phyloP scores from a whole-genome alignment of 495 filamentous ascomycete species.

The Neurospora sp. region DNA sequence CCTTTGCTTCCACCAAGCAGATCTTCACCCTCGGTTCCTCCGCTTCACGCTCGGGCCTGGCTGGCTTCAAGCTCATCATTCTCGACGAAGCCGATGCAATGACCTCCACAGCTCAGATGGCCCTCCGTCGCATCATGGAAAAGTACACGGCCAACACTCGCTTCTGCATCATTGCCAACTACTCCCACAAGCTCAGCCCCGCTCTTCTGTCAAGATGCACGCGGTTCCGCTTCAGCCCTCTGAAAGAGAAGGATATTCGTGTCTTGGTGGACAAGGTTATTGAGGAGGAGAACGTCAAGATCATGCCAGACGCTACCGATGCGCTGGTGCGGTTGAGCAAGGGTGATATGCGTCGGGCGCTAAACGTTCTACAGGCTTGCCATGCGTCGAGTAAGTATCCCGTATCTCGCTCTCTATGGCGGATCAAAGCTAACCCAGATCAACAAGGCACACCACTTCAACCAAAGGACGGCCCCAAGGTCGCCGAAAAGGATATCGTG shows the following conservation, averaged over 20 bases:
- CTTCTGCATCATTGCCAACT: constrained; percentile 98
- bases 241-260: constrained; percentile 80
- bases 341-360: constrained; percentile 89
- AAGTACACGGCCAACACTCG: constrained; percentile 97
- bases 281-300: constrained; percentile 75
- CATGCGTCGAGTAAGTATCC: constrained; percentile 66
- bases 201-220: constrained; percentile 90
- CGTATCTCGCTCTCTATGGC: too few species aligned
- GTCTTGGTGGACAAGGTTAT: constrained; percentile 82
- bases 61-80: constrained; percentile 88
- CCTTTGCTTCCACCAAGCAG: constrained; percentile 73
- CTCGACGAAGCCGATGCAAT: constrained; percentile 98
- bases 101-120: constrained; percentile 96
- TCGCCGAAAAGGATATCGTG: constrained; percentile 46
- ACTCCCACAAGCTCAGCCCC: constrained; percentile 96
- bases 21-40: constrained; percentile 39
- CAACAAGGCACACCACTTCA: constrained; percentile 57
- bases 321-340: constrained; percentile 80
- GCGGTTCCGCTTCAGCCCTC: constrained; percentile 85
- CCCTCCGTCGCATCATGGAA: constrained; percentile 94
- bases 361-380: constrained; percentile 95
- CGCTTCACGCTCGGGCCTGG: constrained; percentile 40
- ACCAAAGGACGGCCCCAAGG: constrained; percentile 49
- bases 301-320: constrained; percentile 64
- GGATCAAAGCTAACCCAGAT: constrained; percentile 5